phyloP scores from a whole-genome alignment of 768 basidiomycete species.

The Hericium erinaceus region DNA sequence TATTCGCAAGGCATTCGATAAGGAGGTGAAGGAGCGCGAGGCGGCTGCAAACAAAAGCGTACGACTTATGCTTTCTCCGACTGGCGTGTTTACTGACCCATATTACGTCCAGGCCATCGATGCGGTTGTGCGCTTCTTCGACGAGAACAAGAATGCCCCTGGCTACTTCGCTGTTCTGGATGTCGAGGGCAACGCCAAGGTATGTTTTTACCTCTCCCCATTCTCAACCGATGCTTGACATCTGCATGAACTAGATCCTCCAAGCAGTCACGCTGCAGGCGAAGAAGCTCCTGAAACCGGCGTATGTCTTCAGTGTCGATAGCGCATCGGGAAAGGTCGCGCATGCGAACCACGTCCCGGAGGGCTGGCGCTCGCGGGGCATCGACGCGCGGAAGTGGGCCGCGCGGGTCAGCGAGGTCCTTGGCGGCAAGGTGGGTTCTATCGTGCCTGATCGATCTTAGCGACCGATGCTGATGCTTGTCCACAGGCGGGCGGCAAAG shows the following conservation, averaged over 20 bases:
- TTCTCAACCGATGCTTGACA: background rate
- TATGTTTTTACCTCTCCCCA: slow-evolving; percentile 17
- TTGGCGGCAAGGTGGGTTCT: slow-evolving; percentile 80
- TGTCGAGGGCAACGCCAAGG: slow-evolving; percentile 83
- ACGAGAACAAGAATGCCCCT: slow-evolving; percentile 60
- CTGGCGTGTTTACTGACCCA: background rate
- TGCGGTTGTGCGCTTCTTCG: slow-evolving; percentile 61
- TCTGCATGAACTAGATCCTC: slow-evolving; percentile 41
- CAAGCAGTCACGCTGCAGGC: slow-evolving; percentile 67
- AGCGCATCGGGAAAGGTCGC: slow-evolving; percentile 61
- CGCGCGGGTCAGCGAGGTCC: slow-evolving; percentile 56
- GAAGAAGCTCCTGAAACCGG: slow-evolving; percentile 74
- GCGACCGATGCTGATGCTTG: background rate
- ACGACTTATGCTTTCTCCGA: slow-evolving; percentile 7
- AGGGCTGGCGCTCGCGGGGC: slow-evolving; percentile 49
- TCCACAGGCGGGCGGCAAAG: slow-evolving; percentile 85
- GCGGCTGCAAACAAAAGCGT: slow-evolving; percentile 71
- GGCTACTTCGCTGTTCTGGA: slow-evolving; percentile 65
- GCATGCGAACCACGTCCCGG: slow-evolving; percentile 78
- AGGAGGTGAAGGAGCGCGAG: slow-evolving; percentile 76
- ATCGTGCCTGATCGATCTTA: background rate
- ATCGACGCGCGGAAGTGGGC: slow-evolving; percentile 90
- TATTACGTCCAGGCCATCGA: slow-evolving; percentile 51
- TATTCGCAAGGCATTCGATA: slow-evolving; percentile 78
- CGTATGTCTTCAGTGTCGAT: slow-evolving; percentile 85